Base-by-base conservation (phyloP, 2,329 filamentous ascomycete species). In the Penicillium sp. region DNA sequence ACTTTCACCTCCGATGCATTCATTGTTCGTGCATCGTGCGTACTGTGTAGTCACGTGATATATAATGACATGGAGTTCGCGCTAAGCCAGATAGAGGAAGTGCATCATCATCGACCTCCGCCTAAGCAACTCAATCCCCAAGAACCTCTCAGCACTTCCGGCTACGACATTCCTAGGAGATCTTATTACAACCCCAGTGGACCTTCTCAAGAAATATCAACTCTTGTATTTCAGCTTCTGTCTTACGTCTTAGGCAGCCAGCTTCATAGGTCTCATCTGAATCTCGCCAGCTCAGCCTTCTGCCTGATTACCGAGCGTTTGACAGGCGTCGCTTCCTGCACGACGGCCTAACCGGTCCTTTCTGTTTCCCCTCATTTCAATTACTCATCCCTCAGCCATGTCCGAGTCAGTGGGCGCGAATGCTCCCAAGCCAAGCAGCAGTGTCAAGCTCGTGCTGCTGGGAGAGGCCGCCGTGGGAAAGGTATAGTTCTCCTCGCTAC, bases 391-490 rank as follows among this genome's bases (percentile, higher is more conserved):
- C 45, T 57, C 57, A 59, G 55, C 53, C 65, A 93, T 92, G 89
- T 85, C 88, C 72, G 89, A 92, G 74, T 80, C 85, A 72, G 85
- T 84, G 66, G 81, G 83, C 72, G 77, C 80, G 66, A 75, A 78
- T 66, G 82, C 86, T 67, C 89, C 91, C 58, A 99, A 97, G 81
- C 94, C 94, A 60, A 97, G 92, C 83, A 97, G 92, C 86, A 99
- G 94, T 81, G 94, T 99, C 75, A 99, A 99, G 88, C 89, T 99
- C 67, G 94, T 99, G 63, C 85, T 99, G 72, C 87, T 99, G 55
- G 94, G 94, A 66, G 94, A 99, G 80, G 94, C 94, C 61, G 94
- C 94, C 58, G 94, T 99, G 55, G 94, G 94, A 85, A 99, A 99
- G 89, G 94, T 96, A 81, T 59, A 44, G 25, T 49, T 54, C 37